A percentile compares a stretch with the other conserved stretches of the same genome.
These are phyloP conservation scores for Rubia yunnanensis DNA, from an alignment of 257 asterid genomes.

Conservation along the genomic window DNA sequence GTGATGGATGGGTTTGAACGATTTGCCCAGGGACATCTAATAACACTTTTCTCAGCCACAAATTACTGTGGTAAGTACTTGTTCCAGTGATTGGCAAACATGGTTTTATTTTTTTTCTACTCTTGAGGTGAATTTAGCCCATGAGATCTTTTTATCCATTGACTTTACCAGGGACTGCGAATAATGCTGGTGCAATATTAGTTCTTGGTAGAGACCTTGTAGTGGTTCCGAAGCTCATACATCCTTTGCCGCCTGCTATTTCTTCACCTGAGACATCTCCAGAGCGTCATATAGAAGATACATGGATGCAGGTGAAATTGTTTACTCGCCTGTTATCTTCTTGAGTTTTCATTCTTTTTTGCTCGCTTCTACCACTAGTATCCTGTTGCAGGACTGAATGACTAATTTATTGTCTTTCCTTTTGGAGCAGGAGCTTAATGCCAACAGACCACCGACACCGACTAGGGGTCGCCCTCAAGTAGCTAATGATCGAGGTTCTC, in stretches of 20 bases:
- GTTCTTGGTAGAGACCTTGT: conserved; percentile 98
- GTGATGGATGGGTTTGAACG: conserved; percentile 99
- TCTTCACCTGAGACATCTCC: conserved; percentile 90
- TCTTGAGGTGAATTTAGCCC: neutral
- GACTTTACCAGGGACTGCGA: conserved; percentile 65
- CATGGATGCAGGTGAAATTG: conserved; percentile 91
- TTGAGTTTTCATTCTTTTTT: conserved; percentile 6
- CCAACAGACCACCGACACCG: conserved; percentile 96
- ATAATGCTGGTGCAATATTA: conserved; percentile 97
- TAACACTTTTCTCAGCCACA: conserved; percentile 95
- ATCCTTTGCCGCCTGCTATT: conserved; percentile 85
- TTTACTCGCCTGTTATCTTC: conserved; percentile 2
- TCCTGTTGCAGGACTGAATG: conserved; percentile 1
- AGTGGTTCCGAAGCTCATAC: conserved; percentile 91
- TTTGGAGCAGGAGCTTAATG: conserved; percentile 72
- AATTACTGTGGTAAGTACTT: conserved; percentile 84
- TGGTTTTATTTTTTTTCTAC: neutral
- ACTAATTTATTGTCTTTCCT: conserved; percentile 7
- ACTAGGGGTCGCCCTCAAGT: conserved; percentile 98
- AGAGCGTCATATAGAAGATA: conserved; percentile 71
- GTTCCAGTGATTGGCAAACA: neutral
- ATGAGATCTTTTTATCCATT: neutral
- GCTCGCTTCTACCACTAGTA: neutral
- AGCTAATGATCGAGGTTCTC: conserved; percentile 82
- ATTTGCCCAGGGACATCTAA: conserved; percentile 97